These are phyloP conservation scores for Amoebophrya sp. DNA, from an alignment of 169 alveolate species.

Conservation along the genomic window DNA sequence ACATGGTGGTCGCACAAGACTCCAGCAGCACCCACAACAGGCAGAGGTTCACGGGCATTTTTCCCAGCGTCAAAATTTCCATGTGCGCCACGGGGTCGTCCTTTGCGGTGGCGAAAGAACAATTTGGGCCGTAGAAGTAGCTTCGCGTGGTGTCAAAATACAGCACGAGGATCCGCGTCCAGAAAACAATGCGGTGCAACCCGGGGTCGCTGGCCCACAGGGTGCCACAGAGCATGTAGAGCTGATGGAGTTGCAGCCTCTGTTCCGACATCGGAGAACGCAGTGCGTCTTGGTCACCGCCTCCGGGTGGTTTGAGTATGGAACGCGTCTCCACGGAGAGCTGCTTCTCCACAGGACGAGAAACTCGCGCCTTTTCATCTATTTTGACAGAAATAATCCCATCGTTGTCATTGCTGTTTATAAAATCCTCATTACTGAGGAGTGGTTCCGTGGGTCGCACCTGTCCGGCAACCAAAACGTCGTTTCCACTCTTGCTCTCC, in stretches of 20 bases:
- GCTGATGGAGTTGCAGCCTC: not conserved
- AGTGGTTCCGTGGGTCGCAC: not conserved
- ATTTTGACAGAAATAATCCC: not conserved
- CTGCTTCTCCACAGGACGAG: not conserved
- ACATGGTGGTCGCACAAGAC: no score
- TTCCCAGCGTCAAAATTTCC: not conserved
- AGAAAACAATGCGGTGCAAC: slow-evolving; percentile 19
- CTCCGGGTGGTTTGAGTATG: not conserved
- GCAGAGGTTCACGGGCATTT: slow-evolving; percentile 14
- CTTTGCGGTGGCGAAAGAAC: not conserved
- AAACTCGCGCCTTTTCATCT: not conserved
- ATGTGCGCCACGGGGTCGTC: not conserved
- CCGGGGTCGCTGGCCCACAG: not conserved
- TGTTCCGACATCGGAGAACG: not conserved
- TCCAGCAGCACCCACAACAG: no score
- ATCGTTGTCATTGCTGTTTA: not conserved
- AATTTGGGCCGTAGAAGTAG: no score
- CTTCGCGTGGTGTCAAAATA: not conserved
- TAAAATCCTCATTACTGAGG: not conserved
- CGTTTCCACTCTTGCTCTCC: not conserved
- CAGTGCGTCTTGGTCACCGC: not conserved
- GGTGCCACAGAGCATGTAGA: not conserved
- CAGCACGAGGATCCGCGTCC: not conserved
- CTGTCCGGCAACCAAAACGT: not conserved
- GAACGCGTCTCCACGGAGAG: not conserved